Conservation (phyloP, 169 alveolate species). For the Eimeria maxima region DNA sequence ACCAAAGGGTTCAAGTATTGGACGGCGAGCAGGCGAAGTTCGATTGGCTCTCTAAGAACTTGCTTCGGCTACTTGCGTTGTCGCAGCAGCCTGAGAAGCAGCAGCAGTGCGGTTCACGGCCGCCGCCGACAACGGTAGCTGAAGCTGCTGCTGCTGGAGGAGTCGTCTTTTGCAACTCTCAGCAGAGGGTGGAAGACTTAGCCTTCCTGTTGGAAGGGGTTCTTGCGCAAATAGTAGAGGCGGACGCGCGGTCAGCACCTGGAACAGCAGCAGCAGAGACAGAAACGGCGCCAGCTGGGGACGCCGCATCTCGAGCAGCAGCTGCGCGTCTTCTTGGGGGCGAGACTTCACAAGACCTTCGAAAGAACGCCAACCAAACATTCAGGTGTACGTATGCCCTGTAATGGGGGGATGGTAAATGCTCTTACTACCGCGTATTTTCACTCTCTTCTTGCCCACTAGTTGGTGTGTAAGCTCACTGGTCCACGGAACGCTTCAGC, state of each 20-base stretch:
- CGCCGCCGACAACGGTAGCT: constrained; percentile 48
- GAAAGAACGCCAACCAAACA: constrained; percentile 68
- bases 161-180: constrained; percentile 79
- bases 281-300: constrained; percentile 1
- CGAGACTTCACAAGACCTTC: constrained; percentile 55
- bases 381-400: constrained; percentile 73
- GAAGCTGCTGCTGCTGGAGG: constrained; percentile 56
- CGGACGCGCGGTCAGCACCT: constrained; percentile 22
- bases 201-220: constrained; percentile 71
- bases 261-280: constrained; percentile 17
- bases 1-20: constrained; percentile 66
- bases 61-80: constrained; percentile 71
- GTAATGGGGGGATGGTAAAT: background rate
- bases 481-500: background rate
- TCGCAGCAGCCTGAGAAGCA: constrained; percentile 27
- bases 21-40: constrained; percentile 72
- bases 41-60: constrained; percentile 66
- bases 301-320: constrained; percentile 73
- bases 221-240: constrained; percentile 33
- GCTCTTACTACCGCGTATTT: background rate
- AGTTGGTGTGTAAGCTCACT: background rate
- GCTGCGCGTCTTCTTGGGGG: constrained; percentile 76
- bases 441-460: background rate
- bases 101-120: constrained; percentile 38
- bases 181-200: constrained; percentile 78